Base-by-base conservation (phyloP, 805 yeast genomes). In the Kodamaea leandrae region DNA sequence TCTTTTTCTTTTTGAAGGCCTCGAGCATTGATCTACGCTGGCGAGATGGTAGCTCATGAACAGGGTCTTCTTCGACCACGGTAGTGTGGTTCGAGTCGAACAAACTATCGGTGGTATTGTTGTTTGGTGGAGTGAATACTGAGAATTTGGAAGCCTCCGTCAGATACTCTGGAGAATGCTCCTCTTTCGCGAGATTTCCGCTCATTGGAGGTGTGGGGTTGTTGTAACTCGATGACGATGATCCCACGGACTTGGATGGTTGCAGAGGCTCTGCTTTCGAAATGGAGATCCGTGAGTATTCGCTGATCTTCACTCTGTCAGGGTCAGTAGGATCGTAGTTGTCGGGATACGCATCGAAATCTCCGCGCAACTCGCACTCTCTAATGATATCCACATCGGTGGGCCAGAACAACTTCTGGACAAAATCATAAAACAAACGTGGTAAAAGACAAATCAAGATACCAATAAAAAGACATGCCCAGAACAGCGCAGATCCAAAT, bases 341-440 rank as follows among this genome's bases (percentile, higher is more conserved):
- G 1, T 46, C 53, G 0, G 81, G 77, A 49, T 72, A 76, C 27
- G 57, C 64, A 36, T 65, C 68, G 53, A 68, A 83, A 39, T 66
- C 74, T 6, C 87, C 86, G 43, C 63, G 52, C 10, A 63, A 61
- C 45, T 74, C 78, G 46, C 74, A 61, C 51, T 84, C 93, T 41
- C 93, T 70, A 36, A 86, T 68, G 41, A 84, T 78, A 52, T 86
- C 95, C 34, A 81, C 71, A 54, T 85, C 93, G 27, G 63, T 56
- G 2, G 95, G 95, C 38, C 52, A 54, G 61, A 76, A 82, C 42
- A 79, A 65, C 40, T 74, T 66, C 50, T 61, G 74, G 37, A 75
- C 47, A 32, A 76, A 63, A 52, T 81, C 80, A 50, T 54, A 67
- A 2, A 67, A 53, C 55, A 82, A 74, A 39, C 88, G 72, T 4